Conservation (phyloP, 176 grass and related monocot genomes). For the Alloteropsis semialata region DNA sequence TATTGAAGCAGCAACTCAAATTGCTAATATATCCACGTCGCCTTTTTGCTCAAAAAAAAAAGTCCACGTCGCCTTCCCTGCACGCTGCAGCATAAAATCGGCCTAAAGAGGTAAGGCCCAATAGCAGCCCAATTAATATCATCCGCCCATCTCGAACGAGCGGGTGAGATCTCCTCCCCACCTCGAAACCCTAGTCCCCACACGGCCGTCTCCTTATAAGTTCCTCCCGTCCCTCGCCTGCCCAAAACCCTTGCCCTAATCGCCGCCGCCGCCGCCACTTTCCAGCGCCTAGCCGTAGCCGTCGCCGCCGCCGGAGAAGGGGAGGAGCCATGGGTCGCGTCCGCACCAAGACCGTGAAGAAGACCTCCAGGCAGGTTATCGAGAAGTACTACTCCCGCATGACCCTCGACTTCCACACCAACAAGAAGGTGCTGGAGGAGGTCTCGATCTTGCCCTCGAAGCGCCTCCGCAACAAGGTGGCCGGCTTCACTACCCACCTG, state of each 20-base stretch:
- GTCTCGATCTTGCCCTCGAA: slow-evolving; percentile 85
- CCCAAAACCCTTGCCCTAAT: background rate
- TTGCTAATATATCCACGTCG: too few species aligned
- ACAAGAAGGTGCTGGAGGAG: slow-evolving; percentile 92
- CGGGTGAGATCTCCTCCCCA: slow-evolving; percentile 23
- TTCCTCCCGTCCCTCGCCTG: background rate
- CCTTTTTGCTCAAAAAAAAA: too few species aligned
- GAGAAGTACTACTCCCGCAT: too few species aligned
- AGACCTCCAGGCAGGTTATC: slow-evolving; percentile 84
- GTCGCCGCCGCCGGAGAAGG: slow-evolving; percentile 21
- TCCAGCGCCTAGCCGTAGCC: background rate
- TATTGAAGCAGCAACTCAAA: too few species aligned
- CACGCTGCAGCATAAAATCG: too few species aligned
- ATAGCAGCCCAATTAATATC: background rate
- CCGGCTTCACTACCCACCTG: slow-evolving; percentile 79
- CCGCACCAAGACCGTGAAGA: slow-evolving; percentile 93
- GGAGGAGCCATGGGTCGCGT: slow-evolving; percentile 68
- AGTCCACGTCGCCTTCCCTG: too few species aligned
- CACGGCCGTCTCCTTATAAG: slow-evolving; percentile 19
- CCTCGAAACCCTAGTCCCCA: slow-evolving; percentile 26
- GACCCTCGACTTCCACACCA: too few species aligned
- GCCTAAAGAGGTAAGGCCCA: background rate
- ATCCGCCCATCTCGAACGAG: background rate
- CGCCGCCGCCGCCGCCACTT: background rate
- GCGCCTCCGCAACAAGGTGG: slow-evolving; percentile 91